These are phyloP conservation scores for Xylaria flabelliformis DNA, from an alignment of 495 filamentous ascomycete genomes.

Conservation along the genomic window DNA sequence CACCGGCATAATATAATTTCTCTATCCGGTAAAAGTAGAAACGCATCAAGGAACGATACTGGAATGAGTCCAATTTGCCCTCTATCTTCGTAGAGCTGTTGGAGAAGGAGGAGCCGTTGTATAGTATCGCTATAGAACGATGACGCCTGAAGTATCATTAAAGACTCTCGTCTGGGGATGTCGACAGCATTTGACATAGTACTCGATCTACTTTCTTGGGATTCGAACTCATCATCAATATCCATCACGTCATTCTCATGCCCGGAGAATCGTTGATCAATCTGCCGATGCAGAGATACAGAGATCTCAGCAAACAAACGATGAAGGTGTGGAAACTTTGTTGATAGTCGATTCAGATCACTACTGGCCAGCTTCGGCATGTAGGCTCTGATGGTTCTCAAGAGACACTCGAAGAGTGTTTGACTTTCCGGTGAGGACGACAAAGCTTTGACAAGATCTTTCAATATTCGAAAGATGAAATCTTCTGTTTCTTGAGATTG, in stretches of 20 bases:
- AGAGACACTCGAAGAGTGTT: conserved; percentile 43
- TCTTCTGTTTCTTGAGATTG: conserved; percentile 50
- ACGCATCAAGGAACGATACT: conserved; percentile 60
- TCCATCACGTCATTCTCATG: conserved; percentile 71
- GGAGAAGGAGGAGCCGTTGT: conserved; percentile 49
- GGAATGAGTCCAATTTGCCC: conserved; percentile 46
- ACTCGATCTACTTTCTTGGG: conserved; percentile 54
- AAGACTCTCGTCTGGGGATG: conserved; percentile 55
- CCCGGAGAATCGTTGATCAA: conserved; percentile 33
- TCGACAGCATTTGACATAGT: conserved; percentile 37
- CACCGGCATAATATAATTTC: conserved; percentile 64
- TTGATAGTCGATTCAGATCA: conserved; percentile 39
- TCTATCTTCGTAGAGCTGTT: conserved; percentile 43
- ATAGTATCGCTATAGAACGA: conserved; percentile 56
- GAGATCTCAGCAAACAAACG: conserved; percentile 51
- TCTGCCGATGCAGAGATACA: conserved; percentile 52
- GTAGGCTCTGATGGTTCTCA: conserved; percentile 44
- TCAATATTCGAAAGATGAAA: conserved; percentile 40
- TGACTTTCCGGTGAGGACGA: conserved; percentile 45
- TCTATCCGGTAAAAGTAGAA: conserved; percentile 62
- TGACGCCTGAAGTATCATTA: conserved; percentile 51
- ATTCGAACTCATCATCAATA: conserved; percentile 73
- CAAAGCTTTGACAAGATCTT: conserved; percentile 43
- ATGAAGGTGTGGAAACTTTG: conserved; percentile 43
- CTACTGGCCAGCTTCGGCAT: conserved; percentile 44